These are phyloP conservation scores for Cercospora zeae-maydis DNA, from an alignment of 2,329 filamentous ascomycete species.

Conservation along the genomic window DNA sequence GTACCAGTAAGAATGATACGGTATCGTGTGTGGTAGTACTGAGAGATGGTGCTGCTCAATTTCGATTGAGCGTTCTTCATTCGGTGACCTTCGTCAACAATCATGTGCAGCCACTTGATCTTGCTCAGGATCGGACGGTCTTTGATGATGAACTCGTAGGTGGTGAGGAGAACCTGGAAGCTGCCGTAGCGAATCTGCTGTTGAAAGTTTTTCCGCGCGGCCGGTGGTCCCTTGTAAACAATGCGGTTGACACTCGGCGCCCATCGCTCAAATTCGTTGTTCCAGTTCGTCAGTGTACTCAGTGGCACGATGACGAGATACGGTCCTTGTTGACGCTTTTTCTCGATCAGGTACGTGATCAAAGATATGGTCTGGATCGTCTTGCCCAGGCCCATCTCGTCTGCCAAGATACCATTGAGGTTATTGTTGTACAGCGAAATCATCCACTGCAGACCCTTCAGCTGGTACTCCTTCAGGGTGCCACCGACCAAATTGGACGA, in stretches of 20 bases:
- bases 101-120: conserved; percentile 99
- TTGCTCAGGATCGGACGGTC: conserved; percentile 92
- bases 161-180: conserved; percentile 95
- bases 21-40: conserved; percentile 93
- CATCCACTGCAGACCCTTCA: conserved; percentile 99
- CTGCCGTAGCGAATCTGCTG: conserved; percentile 89
- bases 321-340: conserved; percentile 85
- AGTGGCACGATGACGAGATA: conserved; percentile 96
- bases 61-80: conserved; percentile 99
- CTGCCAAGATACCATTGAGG: conserved; percentile 94
- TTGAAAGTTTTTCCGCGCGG: conserved; percentile 81
- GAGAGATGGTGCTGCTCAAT: conserved; percentile 86
- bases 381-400: conserved; percentile 99
- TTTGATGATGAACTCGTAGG: conserved; percentile 99
- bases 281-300: conserved; percentile 98
- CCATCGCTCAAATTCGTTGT: conserved; percentile 98
- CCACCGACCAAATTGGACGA: conserved; percentile 86
- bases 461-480: conserved; percentile 90
- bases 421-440: conserved; percentile 99
- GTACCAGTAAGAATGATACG: conserved; percentile 96
- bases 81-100: conserved; percentile 97
- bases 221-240: conserved; percentile 95
- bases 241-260: conserved; percentile 80
- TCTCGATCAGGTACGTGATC: conserved; percentile 95
- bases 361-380: conserved; percentile 98